Percentiles rank a stretch among this genome's conserved stretches.
Evolutionary conservation across 768 basidiomycete genomes (phyloP).

Genomic region (Boletus subparvulus): DNA sequence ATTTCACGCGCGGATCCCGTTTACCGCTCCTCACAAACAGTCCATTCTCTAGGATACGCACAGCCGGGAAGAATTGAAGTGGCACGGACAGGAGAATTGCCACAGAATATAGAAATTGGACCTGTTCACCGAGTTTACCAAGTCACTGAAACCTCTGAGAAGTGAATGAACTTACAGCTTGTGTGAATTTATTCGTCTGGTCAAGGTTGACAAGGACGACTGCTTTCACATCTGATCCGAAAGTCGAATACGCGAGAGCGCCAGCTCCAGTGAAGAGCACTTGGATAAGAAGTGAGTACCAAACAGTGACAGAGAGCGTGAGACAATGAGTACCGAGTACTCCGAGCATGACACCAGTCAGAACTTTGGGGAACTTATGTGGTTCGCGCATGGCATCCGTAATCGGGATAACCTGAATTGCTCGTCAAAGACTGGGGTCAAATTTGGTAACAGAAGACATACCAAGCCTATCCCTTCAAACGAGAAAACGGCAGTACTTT

Average conservation of each 20-base stretch:
- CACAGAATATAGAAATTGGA: constrained; percentile 85
- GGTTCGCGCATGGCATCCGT: constrained; percentile 97
- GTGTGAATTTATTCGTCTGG: constrained; percentile 78
- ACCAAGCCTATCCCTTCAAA: constrained; percentile 97
- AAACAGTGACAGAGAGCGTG: neutral
- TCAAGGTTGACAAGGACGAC: constrained; percentile 96
- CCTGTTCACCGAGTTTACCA: constrained; percentile 37
- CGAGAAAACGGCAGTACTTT: constrained; percentile 93
- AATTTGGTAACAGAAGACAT: constrained; percentile 23
- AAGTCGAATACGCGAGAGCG: constrained; percentile 82
- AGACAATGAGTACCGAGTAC: constrained; percentile 53
- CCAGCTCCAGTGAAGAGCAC: constrained; percentile 89
- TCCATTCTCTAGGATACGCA: constrained; percentile 96
- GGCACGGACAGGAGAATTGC: constrained; percentile 92
- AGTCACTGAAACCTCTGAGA: constrained; percentile 3
- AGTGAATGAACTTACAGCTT: constrained; percentile 58
- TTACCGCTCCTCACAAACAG: constrained; percentile 90
- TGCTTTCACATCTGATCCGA: constrained; percentile 84
- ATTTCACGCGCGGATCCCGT: constrained; percentile 76
- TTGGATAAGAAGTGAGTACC: constrained; percentile 24
- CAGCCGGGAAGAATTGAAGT: constrained; percentile 95
- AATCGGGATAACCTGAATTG: constrained; percentile 82
- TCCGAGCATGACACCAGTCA: constrained; percentile 91
- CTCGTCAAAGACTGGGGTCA: neutral
- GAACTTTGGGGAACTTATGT: constrained; percentile 82